phyloP scores from a whole-genome alignment of 805 yeast species.

The Millerago galiae region DNA sequence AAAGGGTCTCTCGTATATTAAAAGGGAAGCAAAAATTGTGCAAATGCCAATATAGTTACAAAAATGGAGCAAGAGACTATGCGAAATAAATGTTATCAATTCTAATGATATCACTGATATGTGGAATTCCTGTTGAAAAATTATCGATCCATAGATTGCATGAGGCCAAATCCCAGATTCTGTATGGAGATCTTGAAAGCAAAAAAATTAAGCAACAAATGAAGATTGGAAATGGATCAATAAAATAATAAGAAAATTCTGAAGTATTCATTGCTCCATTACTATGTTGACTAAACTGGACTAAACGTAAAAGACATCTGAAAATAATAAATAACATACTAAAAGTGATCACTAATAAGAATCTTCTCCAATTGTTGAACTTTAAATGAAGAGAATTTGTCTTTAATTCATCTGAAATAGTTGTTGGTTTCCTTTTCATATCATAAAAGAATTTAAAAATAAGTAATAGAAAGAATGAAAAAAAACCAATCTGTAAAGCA shows the following conservation, averaged over 20 bases:
- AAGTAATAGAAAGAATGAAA: not conserved
- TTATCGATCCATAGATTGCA: no score
- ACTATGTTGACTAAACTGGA: not conserved
- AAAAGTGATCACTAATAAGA: not conserved
- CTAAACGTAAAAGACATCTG: conserved; percentile 4
- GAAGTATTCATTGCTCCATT: not conserved
- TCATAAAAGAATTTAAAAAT: not conserved
- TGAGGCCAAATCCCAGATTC: no score
- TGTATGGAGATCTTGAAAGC: no score
- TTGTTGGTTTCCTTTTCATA: not conserved
- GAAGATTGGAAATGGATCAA: not conserved
- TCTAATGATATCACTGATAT: no score
- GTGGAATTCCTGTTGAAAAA: no score
- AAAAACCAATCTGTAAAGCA: conserved; percentile 3
- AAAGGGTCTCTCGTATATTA: no score
- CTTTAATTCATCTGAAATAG: not conserved
- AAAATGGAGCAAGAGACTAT: no score
- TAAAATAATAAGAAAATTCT: conserved; percentile 3
- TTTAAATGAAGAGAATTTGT: not conserved
- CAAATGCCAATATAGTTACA: no score
- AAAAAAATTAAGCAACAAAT: no score
- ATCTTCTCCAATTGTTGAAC: not conserved
- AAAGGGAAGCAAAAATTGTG: no score
- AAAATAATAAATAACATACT: conserved; percentile 1
- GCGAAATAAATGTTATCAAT: no score